Base-by-base conservation (phyloP, 1,284 basidiomycete genomes). In the Kwoniella shivajii region DNA sequence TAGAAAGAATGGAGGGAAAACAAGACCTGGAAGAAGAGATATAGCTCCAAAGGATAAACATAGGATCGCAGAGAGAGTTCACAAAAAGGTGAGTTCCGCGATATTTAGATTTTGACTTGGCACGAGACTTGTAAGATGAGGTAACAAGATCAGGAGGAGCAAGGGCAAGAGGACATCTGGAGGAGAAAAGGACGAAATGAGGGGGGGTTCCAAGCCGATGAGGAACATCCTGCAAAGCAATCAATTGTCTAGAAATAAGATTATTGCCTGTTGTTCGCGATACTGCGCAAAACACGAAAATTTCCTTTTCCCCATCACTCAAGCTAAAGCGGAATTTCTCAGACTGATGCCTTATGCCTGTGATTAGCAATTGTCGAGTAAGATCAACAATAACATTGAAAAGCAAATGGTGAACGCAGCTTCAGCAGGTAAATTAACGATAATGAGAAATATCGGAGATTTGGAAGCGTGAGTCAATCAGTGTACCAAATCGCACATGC, bases 381-480 rank as follows among this genome's bases (percentile, higher is more conserved):
- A 91, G 78, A 92, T 94, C 73, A 91, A 89, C 74, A 86, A 85
- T 73, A 89, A 88, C 30, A 92, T 95, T 68, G 92, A 95, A 77
- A 82, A 84, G 57, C 90, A 93, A 78, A 89, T 92, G 85, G 89
- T 90, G 29, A 80, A 85, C 51, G 89, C 90, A n/a, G 90, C 92
- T 11, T 89, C 88, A 6, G 82, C 85, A 36, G 77, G 77, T 50
- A 90, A 90, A 75, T 81, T 93, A 58, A 90, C 88, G 26, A 92
- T 94, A 75, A 90, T 94, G 90, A 88, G 87, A 79, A 68, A 65
- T 57, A 63, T 64, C 9, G 72, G 66, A 26, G 72, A 73, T 29
- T 31, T 70, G 7, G 69, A 64, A 22, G 50, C 66, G 71, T 73
- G 50, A 58, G 71, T 68, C n/a, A 11, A 14, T 3, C 10, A 22